These are phyloP conservation scores for Boletus patriciae DNA, from an alignment of 768 basidiomycete species.

Conservation along the genomic window DNA sequence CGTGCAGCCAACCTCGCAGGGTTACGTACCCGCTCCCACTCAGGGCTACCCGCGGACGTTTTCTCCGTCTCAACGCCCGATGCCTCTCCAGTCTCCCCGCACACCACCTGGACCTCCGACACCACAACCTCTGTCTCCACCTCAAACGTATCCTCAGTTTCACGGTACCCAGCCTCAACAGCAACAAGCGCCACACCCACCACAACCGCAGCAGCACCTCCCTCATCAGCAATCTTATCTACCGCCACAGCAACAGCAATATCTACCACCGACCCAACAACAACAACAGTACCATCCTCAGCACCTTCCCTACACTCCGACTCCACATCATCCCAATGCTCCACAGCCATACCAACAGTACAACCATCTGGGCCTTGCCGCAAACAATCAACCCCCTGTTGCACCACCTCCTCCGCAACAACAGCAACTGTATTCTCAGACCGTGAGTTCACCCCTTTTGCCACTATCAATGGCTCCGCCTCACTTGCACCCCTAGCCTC, in stretches of 20 bases:
- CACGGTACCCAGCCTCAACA: slow-evolving; percentile 16
- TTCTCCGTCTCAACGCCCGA: slow-evolving; percentile 10
- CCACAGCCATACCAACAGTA: slow-evolving; percentile 20
- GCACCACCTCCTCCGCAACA: slow-evolving; percentile 1
- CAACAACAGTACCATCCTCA: slow-evolving; percentile 17
- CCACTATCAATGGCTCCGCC: background rate
- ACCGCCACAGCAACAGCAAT: slow-evolving; percentile 10
- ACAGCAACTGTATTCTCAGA: slow-evolving; percentile 5
- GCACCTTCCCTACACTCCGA: slow-evolving; percentile 16
- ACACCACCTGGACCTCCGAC: slow-evolving; percentile 3
- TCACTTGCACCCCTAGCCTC: slow-evolving; percentile 2
- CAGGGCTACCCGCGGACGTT: slow-evolving; percentile 6
- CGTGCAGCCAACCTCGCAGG: slow-evolving; percentile 11
- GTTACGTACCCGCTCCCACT: slow-evolving; percentile 1
- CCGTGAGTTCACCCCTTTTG: slow-evolving; percentile 7
- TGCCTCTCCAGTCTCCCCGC: slow-evolving; percentile 11
- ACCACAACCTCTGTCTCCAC: slow-evolving; percentile 13
- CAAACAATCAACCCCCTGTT: slow-evolving; percentile 5
- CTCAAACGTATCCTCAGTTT: slow-evolving; percentile 12
- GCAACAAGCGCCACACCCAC: slow-evolving; percentile 11
- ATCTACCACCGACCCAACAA: slow-evolving; percentile 4
- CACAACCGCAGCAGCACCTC: slow-evolving; percentile 10
- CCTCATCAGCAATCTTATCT: slow-evolving; percentile 12
- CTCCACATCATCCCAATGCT: slow-evolving; percentile 10
- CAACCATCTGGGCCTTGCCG: slow-evolving; percentile 6